Base-by-base conservation (phyloP, 2,329 filamentous ascomycete genomes). In the Cadophora luteo-olivacea region DNA sequence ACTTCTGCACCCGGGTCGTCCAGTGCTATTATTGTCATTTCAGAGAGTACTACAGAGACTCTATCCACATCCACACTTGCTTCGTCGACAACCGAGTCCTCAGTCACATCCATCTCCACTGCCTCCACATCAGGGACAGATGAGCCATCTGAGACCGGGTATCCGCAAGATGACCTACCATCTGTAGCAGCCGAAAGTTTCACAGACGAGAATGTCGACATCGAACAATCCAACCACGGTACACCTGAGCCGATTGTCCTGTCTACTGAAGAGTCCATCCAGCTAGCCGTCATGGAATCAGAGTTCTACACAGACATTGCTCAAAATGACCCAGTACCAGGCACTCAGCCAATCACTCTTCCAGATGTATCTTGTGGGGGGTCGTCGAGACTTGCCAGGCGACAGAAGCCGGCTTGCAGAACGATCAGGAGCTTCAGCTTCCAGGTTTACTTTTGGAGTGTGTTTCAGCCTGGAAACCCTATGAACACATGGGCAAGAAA, bases 271-370 rank as follows among this genome's bases (percentile, higher is more conserved):
- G 54, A 36, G 16, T 57, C 54, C 32, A 36, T 57, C 32, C 54
- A 57, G 32, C 54, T 57, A 22, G 54, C 54, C 2, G 19, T n/a
- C 11, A 57, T 57, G 54, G 54, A 57, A 57, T 33, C 54, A 11
- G 19, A 57, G 9, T 57, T 57, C 29, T 57, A 57, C 54, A 57
- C 54, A 12, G 54, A 57, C n/a, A 57, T 57, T 16, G 29, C 32
- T n/a, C 54, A 57, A 14, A 57, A 57, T 19, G 36, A 32, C 19
- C 54, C 54, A 8, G 54, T 57, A 1, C 54, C 54, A 33, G 54
- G 54, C 9, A 36, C 29, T 22, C 29, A 57, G 29, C 54, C 54
- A 29, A 57, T 57, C 16, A 57, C 29, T n/a, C 19, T 57, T 1
- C 54, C 29, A 11, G 32, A 57, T 7, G 54, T 57, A 7, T n/a